Evolutionary conservation across 352 stramenopile genomes (phyloP).

Genomic region (Globisporangium apiculatum): DNA sequence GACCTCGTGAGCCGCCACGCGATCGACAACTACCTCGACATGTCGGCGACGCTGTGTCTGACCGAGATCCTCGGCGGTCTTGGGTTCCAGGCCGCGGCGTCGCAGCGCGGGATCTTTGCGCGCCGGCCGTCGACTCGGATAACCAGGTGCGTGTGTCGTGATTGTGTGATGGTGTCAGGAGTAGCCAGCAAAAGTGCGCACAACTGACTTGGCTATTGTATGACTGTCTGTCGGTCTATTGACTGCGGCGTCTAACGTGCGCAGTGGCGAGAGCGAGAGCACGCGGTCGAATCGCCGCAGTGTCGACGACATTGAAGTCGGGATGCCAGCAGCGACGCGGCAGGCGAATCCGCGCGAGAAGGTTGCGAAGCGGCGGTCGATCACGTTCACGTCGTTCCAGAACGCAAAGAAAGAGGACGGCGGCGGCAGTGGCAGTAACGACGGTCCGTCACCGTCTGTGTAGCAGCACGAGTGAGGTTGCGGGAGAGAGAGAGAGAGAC

Average conservation of each 20-base stretch:
- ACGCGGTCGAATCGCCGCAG: constrained; percentile 27
- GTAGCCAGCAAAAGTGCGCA: too few species aligned
- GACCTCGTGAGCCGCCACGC: constrained; percentile 61
- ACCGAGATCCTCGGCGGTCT: constrained; percentile 58
- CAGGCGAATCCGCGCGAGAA: constrained; percentile 40
- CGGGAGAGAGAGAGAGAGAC: too few species aligned
- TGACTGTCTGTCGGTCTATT: background rate
- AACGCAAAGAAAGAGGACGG: constrained; percentile 18
- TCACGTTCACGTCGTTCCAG: constrained; percentile 68
- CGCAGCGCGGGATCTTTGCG: constrained; percentile 38
- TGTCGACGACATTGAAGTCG: constrained; percentile 76
- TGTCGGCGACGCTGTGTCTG: constrained; percentile 68
- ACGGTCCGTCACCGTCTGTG: too few species aligned
- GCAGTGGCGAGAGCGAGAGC: constrained; percentile 10
- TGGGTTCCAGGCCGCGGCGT: constrained; percentile 40
- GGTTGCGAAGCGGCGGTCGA: constrained; percentile 58
- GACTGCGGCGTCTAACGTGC: background rate
- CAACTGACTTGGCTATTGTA: background rate
- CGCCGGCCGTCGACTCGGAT: constrained; percentile 42
- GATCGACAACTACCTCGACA: constrained; percentile 84
- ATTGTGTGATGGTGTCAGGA: too few species aligned
- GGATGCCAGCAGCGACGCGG: constrained; percentile 40
- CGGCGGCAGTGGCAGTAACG: background rate
- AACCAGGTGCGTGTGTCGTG: constrained; percentile 15
- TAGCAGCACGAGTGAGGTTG: too few species aligned